These are phyloP conservation scores for Phytophthora palmivora DNA, from an alignment of 352 stramenopile genomes.

Conservation along the genomic window DNA sequence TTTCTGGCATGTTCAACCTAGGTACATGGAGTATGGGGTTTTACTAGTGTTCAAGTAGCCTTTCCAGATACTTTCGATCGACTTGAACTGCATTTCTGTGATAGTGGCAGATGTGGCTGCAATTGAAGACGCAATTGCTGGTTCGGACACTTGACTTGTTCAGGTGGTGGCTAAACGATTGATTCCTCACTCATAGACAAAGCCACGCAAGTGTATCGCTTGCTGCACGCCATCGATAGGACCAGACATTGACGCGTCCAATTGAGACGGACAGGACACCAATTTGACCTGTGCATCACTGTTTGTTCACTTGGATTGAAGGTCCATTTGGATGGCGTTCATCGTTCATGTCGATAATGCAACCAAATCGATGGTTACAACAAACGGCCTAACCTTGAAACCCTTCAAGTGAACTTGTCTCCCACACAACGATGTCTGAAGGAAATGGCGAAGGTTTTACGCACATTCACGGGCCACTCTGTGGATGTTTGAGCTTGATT, in stretches of 20 bases:
- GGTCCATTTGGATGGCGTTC: conserved; percentile 18
- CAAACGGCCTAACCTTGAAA: too few species aligned
- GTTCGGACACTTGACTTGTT: background rate
- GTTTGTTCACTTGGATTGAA: background rate
- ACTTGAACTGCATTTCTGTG: conserved; percentile 9
- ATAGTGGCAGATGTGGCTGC: conserved; percentile 7
- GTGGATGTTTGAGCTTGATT: too few species aligned
- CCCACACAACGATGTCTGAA: too few species aligned
- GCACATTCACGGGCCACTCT: too few species aligned
- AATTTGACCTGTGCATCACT: background rate
- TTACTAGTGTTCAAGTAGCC: too few species aligned
- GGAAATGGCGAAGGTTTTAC: too few species aligned
- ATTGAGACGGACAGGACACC: background rate
- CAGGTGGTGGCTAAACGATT: conserved; percentile 13
- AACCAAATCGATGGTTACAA: too few species aligned
- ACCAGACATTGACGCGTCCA: background rate
- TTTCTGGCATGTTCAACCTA: background rate
- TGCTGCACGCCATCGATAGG: conserved; percentile 6
- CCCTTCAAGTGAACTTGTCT: too few species aligned
- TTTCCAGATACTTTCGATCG: conserved; percentile 5
- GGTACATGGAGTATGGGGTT: too few species aligned
- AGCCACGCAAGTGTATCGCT: conserved; percentile 26
- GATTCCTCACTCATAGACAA: conserved; percentile 32
- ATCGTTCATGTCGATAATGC: background rate
- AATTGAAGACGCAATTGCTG: conserved; percentile 7